These are phyloP conservation scores for Trichoderma citrinoviride DNA, from an alignment of 2,329 filamentous ascomycete genomes.

Conservation along the genomic window DNA sequence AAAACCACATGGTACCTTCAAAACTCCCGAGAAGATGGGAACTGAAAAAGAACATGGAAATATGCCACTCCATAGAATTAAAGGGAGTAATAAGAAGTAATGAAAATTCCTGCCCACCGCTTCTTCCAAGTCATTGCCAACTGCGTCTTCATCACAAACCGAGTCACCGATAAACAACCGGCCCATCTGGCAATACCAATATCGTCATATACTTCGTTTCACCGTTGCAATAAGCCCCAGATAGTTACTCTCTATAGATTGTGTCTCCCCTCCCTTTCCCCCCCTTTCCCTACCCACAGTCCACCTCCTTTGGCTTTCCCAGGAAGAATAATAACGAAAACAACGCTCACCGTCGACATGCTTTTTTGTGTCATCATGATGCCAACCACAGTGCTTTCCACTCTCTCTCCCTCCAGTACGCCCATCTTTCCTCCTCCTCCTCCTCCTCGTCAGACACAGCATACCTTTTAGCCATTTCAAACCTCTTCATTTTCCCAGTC, in stretches of 20 bases:
- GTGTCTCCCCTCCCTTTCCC: neutral
- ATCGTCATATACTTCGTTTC: constrained; percentile 15
- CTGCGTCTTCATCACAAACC: neutral
- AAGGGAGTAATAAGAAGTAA: neutral
- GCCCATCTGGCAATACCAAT: neutral
- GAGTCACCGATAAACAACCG: constrained; percentile 1
- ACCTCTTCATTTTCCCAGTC: constrained; percentile 68
- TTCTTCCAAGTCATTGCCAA: neutral
- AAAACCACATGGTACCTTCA: too few relatives aligned
- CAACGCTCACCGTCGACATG: neutral
- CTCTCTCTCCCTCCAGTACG: neutral
- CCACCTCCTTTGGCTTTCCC: neutral
- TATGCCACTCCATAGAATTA: too few relatives aligned
- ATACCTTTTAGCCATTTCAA: constrained; percentile 27
- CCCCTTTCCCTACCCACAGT: too few relatives aligned
- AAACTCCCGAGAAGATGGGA: too few relatives aligned
- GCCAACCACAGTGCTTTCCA: neutral
- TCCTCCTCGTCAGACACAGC: neutral
- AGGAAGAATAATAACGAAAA: neutral
- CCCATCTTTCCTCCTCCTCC: neutral
- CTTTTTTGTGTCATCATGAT: neutral
- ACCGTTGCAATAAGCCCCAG: constrained; percentile 19
- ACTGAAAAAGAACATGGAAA: too few relatives aligned
- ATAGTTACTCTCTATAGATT: constrained; percentile 18
- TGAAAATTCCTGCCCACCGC: neutral